These are phyloP conservation scores for Candolleomyces eurysporus DNA, from an alignment of 768 basidiomycete genomes.

Conservation along the genomic window DNA sequence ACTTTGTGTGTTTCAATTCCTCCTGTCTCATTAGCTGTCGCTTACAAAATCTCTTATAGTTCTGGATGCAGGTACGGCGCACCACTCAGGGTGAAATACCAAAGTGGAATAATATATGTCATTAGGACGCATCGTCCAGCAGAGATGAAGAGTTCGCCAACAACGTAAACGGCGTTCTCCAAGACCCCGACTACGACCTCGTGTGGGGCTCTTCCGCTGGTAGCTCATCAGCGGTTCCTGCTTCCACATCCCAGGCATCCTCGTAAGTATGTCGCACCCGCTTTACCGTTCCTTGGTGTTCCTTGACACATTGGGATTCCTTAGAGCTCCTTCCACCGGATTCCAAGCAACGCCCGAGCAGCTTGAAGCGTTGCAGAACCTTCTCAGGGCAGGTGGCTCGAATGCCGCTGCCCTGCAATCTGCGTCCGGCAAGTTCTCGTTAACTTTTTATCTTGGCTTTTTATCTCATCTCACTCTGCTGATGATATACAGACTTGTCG, in stretches of 20 bases:
- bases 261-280: conserved; percentile 4
- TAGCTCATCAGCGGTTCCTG: conserved; percentile 15
- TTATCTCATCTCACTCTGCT: conserved; percentile 4
- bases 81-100: neutral
- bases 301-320: conserved; percentile 1
- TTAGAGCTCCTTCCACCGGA: conserved; percentile 19
- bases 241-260: conserved; percentile 1
- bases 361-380: conserved; percentile 56
- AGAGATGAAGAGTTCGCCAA: conserved; percentile 72
- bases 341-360: conserved; percentile 61
- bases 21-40: neutral
- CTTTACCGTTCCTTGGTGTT: neutral
- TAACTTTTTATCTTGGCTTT: neutral
- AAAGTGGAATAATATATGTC: neutral
- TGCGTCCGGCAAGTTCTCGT: conserved; percentile 26
- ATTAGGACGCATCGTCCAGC: conserved; percentile 61
- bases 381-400: conserved; percentile 42
- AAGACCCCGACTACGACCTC: conserved; percentile 60
- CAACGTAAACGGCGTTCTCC: conserved; percentile 69
- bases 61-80: conserved; percentile 79
- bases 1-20: conserved; percentile 58
- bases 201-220: conserved; percentile 53
- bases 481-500: conserved; percentile 46
- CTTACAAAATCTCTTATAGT: conserved; percentile 42
- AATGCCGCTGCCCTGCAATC: conserved; percentile 24